phyloP scores from a whole-genome alignment of 2,329 filamentous ascomycete genomes.

The Penicillium fuscoglaucum region DNA sequence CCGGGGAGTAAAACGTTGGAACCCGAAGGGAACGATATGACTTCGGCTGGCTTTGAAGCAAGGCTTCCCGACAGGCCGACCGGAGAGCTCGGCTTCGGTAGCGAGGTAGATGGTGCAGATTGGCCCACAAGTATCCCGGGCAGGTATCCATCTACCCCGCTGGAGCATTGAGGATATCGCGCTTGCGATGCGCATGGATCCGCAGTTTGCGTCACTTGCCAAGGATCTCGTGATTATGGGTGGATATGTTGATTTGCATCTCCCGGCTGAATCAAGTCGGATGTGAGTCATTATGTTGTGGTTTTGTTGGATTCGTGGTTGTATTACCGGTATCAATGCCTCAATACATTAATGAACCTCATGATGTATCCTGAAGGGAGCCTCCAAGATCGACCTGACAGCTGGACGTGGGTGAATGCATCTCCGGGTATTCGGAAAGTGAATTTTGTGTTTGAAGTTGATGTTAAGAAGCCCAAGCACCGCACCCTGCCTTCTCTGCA shows the following conservation, averaged over 20 bases:
- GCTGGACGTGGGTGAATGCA: slow-evolving; percentile 45
- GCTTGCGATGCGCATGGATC: slow-evolving; percentile 49
- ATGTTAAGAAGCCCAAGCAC: slow-evolving; percentile 37
- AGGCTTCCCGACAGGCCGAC: slow-evolving; percentile 49
- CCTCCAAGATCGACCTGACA: slow-evolving; percentile 21
- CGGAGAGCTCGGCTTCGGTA: slow-evolving; percentile 36
- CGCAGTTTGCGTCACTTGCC: slow-evolving; percentile 48
- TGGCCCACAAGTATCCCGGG: slow-evolving; percentile 52
- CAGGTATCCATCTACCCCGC: slow-evolving; percentile 49
- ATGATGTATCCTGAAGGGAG: background rate
- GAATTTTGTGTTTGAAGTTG: slow-evolving; percentile 44
- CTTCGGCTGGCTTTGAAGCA: slow-evolving; percentile 44
- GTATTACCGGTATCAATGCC: no score
- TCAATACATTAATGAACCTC: background rate
- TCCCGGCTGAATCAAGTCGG: slow-evolving; percentile 11
- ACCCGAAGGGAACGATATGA: slow-evolving; percentile 47
- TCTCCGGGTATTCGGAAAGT: slow-evolving; percentile 35
- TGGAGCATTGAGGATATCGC: slow-evolving; percentile 54
- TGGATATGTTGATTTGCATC: slow-evolving; percentile 46
- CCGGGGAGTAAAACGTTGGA: slow-evolving; percentile 47
- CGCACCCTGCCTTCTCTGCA: slow-evolving; percentile 41
- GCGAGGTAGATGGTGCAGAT: slow-evolving; percentile 51
- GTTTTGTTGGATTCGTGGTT: no score
- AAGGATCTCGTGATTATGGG: slow-evolving; percentile 55
- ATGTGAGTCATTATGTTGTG: background rate